Percentiles rank a stretch among this genome's conserved stretches.
phyloP scores from a whole-genome alignment of 352 stramenopile genomes.

The Phytophthora ramorum region DNA sequence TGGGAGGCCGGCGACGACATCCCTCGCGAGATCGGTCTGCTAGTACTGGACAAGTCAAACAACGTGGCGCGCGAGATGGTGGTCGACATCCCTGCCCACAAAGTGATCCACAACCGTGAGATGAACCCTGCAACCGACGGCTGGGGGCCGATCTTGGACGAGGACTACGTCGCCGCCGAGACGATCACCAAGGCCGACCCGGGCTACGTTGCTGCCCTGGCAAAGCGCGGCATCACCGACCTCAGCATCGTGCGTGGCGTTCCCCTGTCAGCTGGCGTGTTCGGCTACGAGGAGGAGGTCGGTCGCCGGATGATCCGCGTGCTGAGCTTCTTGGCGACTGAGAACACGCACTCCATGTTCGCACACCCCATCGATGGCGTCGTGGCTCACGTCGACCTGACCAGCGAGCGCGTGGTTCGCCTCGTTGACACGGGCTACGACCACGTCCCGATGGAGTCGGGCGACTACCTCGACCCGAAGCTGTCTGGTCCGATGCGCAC shows the following conservation, averaged over 20 bases:
- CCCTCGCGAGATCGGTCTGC: conserved; percentile 41
- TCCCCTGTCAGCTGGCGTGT: conserved; percentile 43
- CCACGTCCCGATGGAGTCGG: conserved; percentile 37
- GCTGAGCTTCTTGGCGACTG: conserved; percentile 37
- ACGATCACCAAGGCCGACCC: conserved; percentile 43
- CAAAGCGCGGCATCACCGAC: conserved; percentile 36
- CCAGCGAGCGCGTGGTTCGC: conserved; percentile 33
- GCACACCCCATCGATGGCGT: conserved; percentile 46
- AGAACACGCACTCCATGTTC: conserved; percentile 47
- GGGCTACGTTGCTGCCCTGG: conserved; percentile 38
- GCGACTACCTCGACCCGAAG: conserved; percentile 43
- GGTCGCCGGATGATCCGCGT: conserved; percentile 46
- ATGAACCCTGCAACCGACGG: conserved; percentile 25
- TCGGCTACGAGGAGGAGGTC: conserved; percentile 35
- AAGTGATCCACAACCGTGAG: conserved; percentile 27
- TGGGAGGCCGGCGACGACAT: conserved; percentile 32
- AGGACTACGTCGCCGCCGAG: conserved; percentile 41
- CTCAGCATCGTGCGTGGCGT: conserved; percentile 31
- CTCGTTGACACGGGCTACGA: conserved; percentile 44
- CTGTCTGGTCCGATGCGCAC: conserved; percentile 40
- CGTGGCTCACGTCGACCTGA: conserved; percentile 46
- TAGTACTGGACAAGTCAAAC: conserved; percentile 30
- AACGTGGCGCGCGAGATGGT: conserved; percentile 33
- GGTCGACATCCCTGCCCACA: conserved; percentile 32
- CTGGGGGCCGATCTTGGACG: conserved; percentile 43